Percentiles rank a stretch among this genome's conserved stretches.
phyloP scores from a whole-genome alignment of 2,329 filamentous ascomycete genomes.

The Talaromyces amestolkiae region DNA sequence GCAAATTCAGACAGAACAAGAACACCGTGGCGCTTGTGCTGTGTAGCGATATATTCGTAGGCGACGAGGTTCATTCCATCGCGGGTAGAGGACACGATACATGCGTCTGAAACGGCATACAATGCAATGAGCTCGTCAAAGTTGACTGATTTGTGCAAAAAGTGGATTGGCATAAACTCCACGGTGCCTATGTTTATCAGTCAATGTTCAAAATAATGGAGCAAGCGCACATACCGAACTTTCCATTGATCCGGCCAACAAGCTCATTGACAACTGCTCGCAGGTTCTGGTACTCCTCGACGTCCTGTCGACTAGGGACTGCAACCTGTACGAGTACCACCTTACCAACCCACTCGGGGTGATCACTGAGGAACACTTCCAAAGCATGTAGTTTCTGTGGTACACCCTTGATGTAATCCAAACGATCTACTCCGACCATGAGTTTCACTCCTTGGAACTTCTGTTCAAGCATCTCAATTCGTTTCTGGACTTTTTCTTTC shows the following conservation, averaged over 20 bases:
- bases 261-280: slow-evolving; percentile 92
- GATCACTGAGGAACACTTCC: slow-evolving; percentile 89
- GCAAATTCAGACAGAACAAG: slow-evolving; percentile 95
- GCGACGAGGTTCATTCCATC: slow-evolving; percentile 97
- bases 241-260: slow-evolving; percentile 90
- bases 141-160: slow-evolving; percentile 87
- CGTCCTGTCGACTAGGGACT: slow-evolving; percentile 85
- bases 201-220: background rate
- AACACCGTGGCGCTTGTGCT: slow-evolving; percentile 80
- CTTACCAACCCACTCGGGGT: slow-evolving; percentile 94
- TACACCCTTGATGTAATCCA: slow-evolving; percentile 97
- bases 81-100: slow-evolving; percentile 82
- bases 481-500: slow-evolving; percentile 76
- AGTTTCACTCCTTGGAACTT: slow-evolving; percentile 93
- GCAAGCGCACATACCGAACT: slow-evolving; percentile 60
- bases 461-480: slow-evolving; percentile 73
- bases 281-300: slow-evolving; percentile 94
- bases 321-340: slow-evolving; percentile 92
- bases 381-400: slow-evolving; percentile 92
- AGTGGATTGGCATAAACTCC: slow-evolving; percentile 97
- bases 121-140: slow-evolving; percentile 91
- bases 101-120: slow-evolving; percentile 85
- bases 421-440: slow-evolving; percentile 88
- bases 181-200: slow-evolving; percentile 61
- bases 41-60: slow-evolving; percentile 93